Conservation (phyloP, 495 filamentous ascomycete species). For the Tuber calosporum region DNA sequence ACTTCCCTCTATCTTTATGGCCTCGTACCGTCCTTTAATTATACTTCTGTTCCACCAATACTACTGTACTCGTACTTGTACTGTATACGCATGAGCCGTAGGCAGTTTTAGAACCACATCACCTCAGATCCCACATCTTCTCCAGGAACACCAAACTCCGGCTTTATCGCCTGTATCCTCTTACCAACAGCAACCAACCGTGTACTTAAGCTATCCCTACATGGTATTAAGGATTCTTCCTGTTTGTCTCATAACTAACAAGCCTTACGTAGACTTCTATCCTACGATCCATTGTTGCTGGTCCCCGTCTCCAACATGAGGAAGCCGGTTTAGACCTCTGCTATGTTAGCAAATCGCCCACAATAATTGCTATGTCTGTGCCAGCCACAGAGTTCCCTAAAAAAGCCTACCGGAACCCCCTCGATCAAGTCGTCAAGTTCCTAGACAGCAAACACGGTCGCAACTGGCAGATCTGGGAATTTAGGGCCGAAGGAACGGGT, state of each 20-base stretch:
- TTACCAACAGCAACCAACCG: conserved; percentile 6
- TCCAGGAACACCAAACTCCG: neutral
- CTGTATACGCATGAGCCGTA: neutral
- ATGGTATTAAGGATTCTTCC: conserved; percentile 19
- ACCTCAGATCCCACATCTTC: neutral
- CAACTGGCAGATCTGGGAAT: conserved; percentile 94
- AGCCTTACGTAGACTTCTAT: conserved; percentile 52
- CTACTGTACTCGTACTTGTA: too few species aligned
- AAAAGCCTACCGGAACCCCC: conserved; percentile 84
- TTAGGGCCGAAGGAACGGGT: conserved; percentile 89
- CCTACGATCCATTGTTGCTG: conserved; percentile 59
- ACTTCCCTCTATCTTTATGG: neutral
- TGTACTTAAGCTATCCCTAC: conserved; percentile 17
- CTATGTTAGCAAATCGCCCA: conserved; percentile 82
- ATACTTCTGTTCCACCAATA: neutral
- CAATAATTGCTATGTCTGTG: conserved; percentile 69
- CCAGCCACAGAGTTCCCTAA: conserved; percentile 82
- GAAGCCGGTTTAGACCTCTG: conserved; percentile 89
- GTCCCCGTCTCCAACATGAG: conserved; percentile 67
- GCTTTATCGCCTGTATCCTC: conserved; percentile 6
- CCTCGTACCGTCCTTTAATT: neutral
- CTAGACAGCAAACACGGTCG: conserved; percentile 74
- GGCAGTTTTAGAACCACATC: neutral
- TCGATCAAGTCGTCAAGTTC: conserved; percentile 73
- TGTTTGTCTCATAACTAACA: neutral